Conservation (phyloP, 139 green algal genomes). For the Micractinium sp. region DNA sequence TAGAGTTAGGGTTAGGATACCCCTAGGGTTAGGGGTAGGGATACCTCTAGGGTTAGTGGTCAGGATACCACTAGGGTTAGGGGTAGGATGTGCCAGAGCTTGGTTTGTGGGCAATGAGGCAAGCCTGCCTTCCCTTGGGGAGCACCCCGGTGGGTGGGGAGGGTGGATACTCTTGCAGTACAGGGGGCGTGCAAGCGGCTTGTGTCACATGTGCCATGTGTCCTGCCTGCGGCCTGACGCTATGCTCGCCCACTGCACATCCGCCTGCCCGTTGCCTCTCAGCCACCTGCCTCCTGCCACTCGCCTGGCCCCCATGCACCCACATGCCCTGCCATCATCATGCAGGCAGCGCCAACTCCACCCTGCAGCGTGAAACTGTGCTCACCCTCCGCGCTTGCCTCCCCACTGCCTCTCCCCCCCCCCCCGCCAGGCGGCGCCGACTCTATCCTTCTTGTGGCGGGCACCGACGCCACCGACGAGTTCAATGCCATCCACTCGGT, state of each 20-base stretch:
- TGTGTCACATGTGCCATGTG: not conserved
- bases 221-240: not conserved
- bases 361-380: slow-evolving; percentile 69
- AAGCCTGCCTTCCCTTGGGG: no score
- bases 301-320: not conserved
- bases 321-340: no score
- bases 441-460: slow-evolving; percentile 83
- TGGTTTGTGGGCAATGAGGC: no score
- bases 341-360: slow-evolving; percentile 86
- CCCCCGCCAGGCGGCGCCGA: slow-evolving; percentile 75
- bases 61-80: no score
- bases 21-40: not conserved
- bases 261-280: no score
- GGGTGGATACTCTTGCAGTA: not conserved
- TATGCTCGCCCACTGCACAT: no score
- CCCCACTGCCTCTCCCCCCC: not conserved
- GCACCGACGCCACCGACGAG: slow-evolving; percentile 84
- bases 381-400: not conserved
- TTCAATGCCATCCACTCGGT: slow-evolving; percentile 90
- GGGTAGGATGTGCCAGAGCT: no score
- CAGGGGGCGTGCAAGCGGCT: not conserved
- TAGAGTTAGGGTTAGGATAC: no score
- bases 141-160: not conserved
- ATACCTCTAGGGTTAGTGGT: no score
- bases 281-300: not conserved